phyloP scores from a whole-genome alignment of 192 early-diverging fungal genomes.

The Coemansia sp. region DNA sequence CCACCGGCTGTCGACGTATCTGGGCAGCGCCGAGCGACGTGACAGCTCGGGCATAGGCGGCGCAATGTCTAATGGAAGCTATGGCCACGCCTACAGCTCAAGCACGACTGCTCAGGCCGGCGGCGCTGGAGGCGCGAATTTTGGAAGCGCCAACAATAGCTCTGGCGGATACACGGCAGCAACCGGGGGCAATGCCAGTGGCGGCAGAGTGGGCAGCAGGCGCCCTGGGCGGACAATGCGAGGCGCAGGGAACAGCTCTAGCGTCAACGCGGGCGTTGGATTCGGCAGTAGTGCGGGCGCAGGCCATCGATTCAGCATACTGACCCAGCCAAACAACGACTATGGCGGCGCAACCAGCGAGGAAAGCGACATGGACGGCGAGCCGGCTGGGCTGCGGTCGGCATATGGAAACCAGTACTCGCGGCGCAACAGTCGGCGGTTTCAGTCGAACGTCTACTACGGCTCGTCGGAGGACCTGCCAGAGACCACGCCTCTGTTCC shows the following conservation, averaged over 20 bases:
- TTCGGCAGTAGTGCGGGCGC: slow-evolving; percentile 2
- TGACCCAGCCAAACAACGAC: slow-evolving; percentile 49
- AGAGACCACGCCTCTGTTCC: slow-evolving; percentile 51
- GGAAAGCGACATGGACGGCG: slow-evolving; percentile 46
- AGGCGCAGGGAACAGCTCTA: slow-evolving; percentile 9
- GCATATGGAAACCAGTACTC: slow-evolving; percentile 41
- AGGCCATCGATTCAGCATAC: slow-evolving; percentile 49
- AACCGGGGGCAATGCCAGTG: background rate
- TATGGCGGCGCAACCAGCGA: slow-evolving; percentile 40
- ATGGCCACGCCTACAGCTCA: slow-evolving; percentile 22
- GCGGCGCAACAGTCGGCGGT: slow-evolving; percentile 47
- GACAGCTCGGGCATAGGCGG: slow-evolving; percentile 36
- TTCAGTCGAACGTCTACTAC: slow-evolving; percentile 45
- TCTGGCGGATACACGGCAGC: slow-evolving; percentile 9
- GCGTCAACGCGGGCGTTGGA: slow-evolving; percentile 23
- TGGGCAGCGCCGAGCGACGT: slow-evolving; percentile 33
- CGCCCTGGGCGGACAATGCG: slow-evolving; percentile 6
- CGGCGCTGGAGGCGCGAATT: background rate
- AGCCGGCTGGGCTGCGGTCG: slow-evolving; percentile 47
- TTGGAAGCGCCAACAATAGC: background rate
- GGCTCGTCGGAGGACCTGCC: slow-evolving; percentile 50
- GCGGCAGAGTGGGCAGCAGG: slow-evolving; percentile 4
- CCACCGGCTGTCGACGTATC: slow-evolving; percentile 42
- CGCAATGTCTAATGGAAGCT: slow-evolving; percentile 26
- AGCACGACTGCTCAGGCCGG: slow-evolving; percentile 21